These are phyloP conservation scores for Mychonastes homosphaera DNA, from an alignment of 139 green algal genomes.

Conservation along the genomic window DNA sequence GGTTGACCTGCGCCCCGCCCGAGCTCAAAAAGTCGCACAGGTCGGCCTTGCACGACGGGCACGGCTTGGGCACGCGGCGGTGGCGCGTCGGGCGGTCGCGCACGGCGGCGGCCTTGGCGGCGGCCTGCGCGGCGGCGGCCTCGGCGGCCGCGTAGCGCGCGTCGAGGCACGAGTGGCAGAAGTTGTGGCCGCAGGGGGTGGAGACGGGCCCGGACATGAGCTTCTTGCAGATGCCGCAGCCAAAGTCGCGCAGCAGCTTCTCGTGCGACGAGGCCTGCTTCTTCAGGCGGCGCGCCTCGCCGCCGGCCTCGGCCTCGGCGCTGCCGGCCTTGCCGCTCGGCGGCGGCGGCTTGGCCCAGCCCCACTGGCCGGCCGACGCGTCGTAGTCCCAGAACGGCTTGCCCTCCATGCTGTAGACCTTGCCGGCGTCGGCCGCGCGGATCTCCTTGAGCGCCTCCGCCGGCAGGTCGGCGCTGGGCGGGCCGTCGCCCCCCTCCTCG, in stretches of 20 bases:
- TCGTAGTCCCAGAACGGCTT: slow-evolving; percentile 64
- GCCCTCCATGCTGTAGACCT: slow-evolving; percentile 45
- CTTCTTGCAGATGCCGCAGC: slow-evolving; percentile 59
- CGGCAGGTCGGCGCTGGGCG: slow-evolving; percentile 38
- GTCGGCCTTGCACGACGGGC: slow-evolving; percentile 55
- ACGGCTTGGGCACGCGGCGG: slow-evolving; percentile 43
- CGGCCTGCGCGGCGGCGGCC: not conserved
- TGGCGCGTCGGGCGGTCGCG: slow-evolving; percentile 41
- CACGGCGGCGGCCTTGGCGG: slow-evolving; percentile 12
- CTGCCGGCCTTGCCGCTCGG: slow-evolving; percentile 28
- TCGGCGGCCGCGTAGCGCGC: slow-evolving; percentile 41
- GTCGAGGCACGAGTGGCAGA: slow-evolving; percentile 82
- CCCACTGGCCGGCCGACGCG: slow-evolving; percentile 42
- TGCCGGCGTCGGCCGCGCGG: slow-evolving; percentile 37
- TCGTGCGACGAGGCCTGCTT: slow-evolving; percentile 51
- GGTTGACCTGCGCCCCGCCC: slow-evolving; percentile 58
- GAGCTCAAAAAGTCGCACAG: slow-evolving; percentile 61
- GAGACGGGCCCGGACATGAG: slow-evolving; percentile 18
- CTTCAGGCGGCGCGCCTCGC: too few species aligned
- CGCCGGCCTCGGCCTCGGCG: slow-evolving; percentile 15
- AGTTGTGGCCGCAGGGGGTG: slow-evolving; percentile 55
- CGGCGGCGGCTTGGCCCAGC: slow-evolving; percentile 49
- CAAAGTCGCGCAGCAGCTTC: slow-evolving; percentile 63
- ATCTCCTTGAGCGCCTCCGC: slow-evolving; percentile 53
- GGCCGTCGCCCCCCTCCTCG: slow-evolving; percentile 31